Evolutionary conservation across 2,329 filamentous ascomycete species (phyloP).

Genomic region (Raffaelea arxii): DNA sequence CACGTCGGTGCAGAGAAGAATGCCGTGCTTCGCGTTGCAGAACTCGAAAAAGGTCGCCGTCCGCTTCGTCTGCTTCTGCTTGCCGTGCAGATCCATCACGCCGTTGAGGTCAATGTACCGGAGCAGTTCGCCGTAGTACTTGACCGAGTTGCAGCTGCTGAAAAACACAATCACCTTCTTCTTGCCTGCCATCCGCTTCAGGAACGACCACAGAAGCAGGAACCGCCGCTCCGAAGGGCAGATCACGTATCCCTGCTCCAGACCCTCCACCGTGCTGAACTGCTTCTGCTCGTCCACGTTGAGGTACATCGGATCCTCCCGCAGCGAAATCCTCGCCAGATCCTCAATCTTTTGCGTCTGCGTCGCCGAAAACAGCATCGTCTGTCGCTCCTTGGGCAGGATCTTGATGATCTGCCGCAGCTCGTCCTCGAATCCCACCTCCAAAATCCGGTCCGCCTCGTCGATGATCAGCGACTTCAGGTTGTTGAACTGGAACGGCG

Average conservation of each 20-base stretch:
- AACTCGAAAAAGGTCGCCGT: conserved; percentile 99
- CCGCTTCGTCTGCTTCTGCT: conserved; percentile 92
- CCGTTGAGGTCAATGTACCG: conserved; percentile 82
- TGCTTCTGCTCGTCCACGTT: conserved; percentile 76
- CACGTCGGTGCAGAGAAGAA: conserved; percentile 91
- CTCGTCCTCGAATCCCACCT: conserved; percentile 97
- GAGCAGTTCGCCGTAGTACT: conserved; percentile 89
- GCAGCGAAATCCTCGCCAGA: conserved; percentile 83
- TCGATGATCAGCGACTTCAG: conserved; percentile 88
- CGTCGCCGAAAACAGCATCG: conserved; percentile 97
- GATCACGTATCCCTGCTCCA: conserved; percentile 98
- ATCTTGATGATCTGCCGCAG: conserved; percentile 97
- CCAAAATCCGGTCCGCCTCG: conserved; percentile 91
- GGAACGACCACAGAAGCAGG: conserved; percentile 84
- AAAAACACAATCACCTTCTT: conserved; percentile 99
- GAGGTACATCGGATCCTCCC: conserved; percentile 89
- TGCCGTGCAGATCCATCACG: conserved; percentile 78
- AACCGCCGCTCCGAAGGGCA: conserved; percentile 94
- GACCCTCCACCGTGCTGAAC: conserved; percentile 81
- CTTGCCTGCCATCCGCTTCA: conserved; percentile 86
- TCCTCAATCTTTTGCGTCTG: conserved; percentile 99
- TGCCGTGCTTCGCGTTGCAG: conserved; percentile 63
- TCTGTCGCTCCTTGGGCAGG: conserved; percentile 78
- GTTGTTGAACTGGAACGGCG: conserved; percentile 87
- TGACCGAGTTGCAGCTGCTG: conserved; percentile 83